These are phyloP conservation scores for Musa beccarii DNA, from an alignment of 176 grass and related monocot genomes.

Conservation along the genomic window DNA sequence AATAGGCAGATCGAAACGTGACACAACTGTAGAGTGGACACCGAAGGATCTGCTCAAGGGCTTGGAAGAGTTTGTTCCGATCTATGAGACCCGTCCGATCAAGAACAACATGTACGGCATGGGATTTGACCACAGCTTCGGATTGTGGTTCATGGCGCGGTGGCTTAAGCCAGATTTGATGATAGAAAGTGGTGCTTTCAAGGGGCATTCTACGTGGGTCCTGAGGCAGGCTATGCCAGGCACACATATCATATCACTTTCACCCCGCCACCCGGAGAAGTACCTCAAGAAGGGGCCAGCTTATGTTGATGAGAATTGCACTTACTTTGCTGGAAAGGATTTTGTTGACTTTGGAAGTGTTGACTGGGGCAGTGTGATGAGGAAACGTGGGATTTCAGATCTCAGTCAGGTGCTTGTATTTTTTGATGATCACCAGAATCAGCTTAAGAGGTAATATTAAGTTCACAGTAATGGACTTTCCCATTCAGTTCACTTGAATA, in stretches of 20 bases:
- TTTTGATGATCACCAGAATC: slow-evolving; percentile 92
- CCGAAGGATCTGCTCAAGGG: slow-evolving; percentile 50
- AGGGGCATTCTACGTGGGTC: slow-evolving; percentile 92
- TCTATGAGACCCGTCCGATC: slow-evolving; percentile 74
- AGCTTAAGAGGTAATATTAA: slow-evolving; percentile 58
- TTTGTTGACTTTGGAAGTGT: slow-evolving; percentile 82
- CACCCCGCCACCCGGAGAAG: slow-evolving; percentile 73
- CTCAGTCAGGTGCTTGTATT: slow-evolving; percentile 66
- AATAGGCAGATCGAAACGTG: slow-evolving; percentile 90
- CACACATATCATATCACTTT: slow-evolving; percentile 56
- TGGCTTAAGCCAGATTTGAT: slow-evolving; percentile 88
- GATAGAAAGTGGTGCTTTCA: slow-evolving; percentile 90
- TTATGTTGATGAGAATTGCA: slow-evolving; percentile 91
- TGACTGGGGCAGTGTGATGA: slow-evolving; percentile 54
- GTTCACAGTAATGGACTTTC: neutral
- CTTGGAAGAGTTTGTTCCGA: slow-evolving; percentile 74
- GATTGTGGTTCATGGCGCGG: slow-evolving; percentile 84
- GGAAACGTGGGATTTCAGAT: slow-evolving; percentile 63
- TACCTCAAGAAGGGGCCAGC: slow-evolving; percentile 77
- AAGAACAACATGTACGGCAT: slow-evolving; percentile 83
- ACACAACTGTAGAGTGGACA: slow-evolving; percentile 58
- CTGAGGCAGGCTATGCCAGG: slow-evolving; percentile 71
- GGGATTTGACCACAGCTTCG: slow-evolving; percentile 92
- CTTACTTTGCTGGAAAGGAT: slow-evolving; percentile 67
- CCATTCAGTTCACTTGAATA: neutral